Evolutionary conservation across 1,284 basidiomycete species (phyloP), one percentile per base, ranked within the genome.

Genomic region (Apiotrichum porosum): DNA sequence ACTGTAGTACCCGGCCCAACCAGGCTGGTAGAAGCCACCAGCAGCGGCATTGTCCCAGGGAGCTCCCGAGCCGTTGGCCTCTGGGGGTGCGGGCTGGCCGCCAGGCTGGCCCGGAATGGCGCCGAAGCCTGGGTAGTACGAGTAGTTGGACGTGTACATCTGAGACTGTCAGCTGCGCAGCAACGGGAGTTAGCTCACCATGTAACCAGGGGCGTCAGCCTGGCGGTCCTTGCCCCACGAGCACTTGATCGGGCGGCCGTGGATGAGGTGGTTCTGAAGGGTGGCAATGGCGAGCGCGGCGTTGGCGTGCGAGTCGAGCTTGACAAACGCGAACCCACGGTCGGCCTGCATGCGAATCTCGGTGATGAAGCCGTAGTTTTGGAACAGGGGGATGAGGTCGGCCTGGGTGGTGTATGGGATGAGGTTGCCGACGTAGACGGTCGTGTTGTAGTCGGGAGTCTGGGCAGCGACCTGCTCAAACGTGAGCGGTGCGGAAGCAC

Each of bases 261-360:
- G 94, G 24, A 97, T 86, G 78, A 90, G 86, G 73, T 90, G 86
- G 46, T 93, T 92, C 72, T 93, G 89, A 45, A 97, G 78, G 66
- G 94, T 88, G 54, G 92, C 86, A 65, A 98, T 97, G 23, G 94
- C 94, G 82, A 90, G 85, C 12, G 94, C 92, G 43, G 94, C 94
- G 67, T 95, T 91, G 71, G 95, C 91, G 71, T 97, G 94, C 37
- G 89, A 91, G 74, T 97, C 93, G 49, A 97, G 81, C 76, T 97
- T 97, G 69, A 97, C 91, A 68, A 98, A 98, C 0, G 94, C 94
- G 71, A 97, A 97, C 26, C 94, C 94, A 52, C 92, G 85, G 75
- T 97, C 94, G 49, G 92, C 83, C 74, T 97, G 93, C 89, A 97
- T 93, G 57, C 94, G 86, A 68, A 97, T 92, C 76, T 98, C 94